Conservation (phyloP, 2,329 filamentous ascomycete species). For the Monosporascus sp. region DNA sequence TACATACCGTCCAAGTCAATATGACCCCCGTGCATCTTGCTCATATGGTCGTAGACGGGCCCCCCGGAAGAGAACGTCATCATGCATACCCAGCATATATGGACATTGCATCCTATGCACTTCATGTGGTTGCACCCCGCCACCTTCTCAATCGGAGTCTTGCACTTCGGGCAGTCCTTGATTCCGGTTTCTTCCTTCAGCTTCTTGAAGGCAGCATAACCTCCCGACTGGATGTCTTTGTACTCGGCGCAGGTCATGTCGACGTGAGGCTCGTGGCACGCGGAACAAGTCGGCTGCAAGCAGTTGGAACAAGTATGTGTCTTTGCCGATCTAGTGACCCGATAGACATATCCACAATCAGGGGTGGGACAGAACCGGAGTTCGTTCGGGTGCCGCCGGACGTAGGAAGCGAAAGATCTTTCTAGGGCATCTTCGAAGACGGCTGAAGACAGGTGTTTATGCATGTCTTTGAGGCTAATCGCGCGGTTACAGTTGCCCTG, state of each 20-base stretch:
- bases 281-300: conserved; percentile 27
- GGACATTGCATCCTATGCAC: conserved; percentile 33
- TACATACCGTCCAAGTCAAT: not conserved
- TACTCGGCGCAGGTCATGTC: conserved; percentile 29
- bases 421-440: conserved; percentile 33
- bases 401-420: conserved; percentile 29
- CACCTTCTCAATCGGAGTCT: conserved; percentile 35
- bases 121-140: conserved; percentile 43
- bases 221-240: conserved; percentile 19
- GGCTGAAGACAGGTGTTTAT: conserved; percentile 24
- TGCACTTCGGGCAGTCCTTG: conserved; percentile 37
- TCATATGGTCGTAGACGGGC: conserved; percentile 24
- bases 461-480: conserved; percentile 22
- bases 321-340: conserved; percentile 10
- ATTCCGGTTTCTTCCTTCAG: conserved; percentile 31
- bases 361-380: conserved; percentile 38
- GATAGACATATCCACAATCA: conserved; percentile 39
- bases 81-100: conserved; percentile 46
- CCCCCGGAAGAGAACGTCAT: conserved; percentile 21
- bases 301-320: conserved; percentile 33
- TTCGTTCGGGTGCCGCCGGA: conserved; percentile 24
- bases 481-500: conserved; percentile 16
- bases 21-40: conserved; percentile 8
- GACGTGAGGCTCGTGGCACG: conserved; percentile 30
- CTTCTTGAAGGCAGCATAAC: conserved; percentile 20